These are phyloP conservation scores for Oemleria cerasiformis DNA, from an alignment of 306 rosid species.

Conservation along the genomic window DNA sequence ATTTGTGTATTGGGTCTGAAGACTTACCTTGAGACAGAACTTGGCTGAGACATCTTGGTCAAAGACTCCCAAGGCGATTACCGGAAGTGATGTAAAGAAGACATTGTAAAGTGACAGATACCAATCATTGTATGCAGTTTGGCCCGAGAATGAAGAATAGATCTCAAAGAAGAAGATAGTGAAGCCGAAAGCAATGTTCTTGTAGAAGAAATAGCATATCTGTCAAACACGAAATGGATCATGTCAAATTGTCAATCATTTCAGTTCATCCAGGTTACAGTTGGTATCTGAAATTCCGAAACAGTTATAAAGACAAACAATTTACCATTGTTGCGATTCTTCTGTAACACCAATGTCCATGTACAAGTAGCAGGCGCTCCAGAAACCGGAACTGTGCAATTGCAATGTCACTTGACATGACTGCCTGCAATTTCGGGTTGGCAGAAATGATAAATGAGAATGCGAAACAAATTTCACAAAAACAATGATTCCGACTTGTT, in stretches of 20 bases:
- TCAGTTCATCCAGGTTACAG: background rate
- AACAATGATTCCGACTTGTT: constrained; percentile 12
- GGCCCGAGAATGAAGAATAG: constrained; percentile 87
- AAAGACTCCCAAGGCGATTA: constrained; percentile 89
- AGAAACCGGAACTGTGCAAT: constrained; percentile 89
- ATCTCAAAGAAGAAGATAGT: constrained; percentile 77
- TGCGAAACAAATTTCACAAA: constrained; percentile 1
- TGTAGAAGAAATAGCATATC: constrained; percentile 98
- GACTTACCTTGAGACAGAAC: constrained; percentile 73
- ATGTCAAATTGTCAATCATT: constrained; percentile 17
- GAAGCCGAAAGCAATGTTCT: constrained; percentile 86
- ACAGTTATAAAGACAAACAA: constrained; percentile 6
- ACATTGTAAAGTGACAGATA: constrained; percentile 77
- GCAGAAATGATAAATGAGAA: constrained; percentile 17
- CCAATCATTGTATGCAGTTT: constrained; percentile 88
- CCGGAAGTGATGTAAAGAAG: constrained; percentile 98
- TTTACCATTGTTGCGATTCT: constrained; percentile 93
- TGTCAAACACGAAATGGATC: constrained; percentile 37
- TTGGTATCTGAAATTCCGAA: too few relatives aligned
- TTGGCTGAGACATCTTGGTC: constrained; percentile 88
- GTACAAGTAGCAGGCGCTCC: constrained; percentile 94
- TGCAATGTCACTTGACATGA: constrained; percentile 96
- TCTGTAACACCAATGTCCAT: constrained; percentile 99
- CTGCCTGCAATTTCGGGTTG: constrained; percentile 60
- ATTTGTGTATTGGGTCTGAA: background rate